Conservation (phyloP, 129 eudicot genomes). For the Deinandra increscens region DNA sequence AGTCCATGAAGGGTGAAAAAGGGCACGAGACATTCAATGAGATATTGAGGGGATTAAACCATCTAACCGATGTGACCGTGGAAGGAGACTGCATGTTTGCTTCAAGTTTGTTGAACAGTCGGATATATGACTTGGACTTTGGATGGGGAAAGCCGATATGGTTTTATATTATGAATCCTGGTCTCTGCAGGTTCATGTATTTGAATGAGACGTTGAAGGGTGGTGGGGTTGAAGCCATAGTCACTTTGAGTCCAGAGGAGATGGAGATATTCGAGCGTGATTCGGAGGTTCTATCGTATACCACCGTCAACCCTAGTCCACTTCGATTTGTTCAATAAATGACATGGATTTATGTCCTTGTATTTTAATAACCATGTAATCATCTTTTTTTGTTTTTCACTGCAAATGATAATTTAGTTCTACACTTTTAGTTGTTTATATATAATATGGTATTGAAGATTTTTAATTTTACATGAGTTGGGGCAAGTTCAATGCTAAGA, state of each 20-base stretch:
- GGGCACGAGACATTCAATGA: slow-evolving; percentile 5
- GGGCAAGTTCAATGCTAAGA: too few species aligned
- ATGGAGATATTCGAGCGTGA: too few species aligned
- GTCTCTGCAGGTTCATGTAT: neutral
- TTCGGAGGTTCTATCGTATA: neutral
- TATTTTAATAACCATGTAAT: too few species aligned
- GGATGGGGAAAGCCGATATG: slow-evolving; percentile 38
- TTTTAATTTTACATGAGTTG: too few species aligned
- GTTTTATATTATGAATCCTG: slow-evolving; percentile 16
- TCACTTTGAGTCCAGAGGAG: slow-evolving; percentile 10
- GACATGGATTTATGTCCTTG: too few species aligned
- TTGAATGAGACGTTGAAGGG: slow-evolving; percentile 12
- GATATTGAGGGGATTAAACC: neutral
- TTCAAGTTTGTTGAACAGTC: neutral
- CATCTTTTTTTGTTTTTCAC: too few species aligned
- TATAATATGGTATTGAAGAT: too few species aligned
- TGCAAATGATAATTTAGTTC: too few species aligned
- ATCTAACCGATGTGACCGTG: neutral
- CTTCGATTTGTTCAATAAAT: slow-evolving; percentile 1
- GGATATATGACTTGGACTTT: slow-evolving; percentile 13
- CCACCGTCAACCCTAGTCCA: slow-evolving; percentile 22
- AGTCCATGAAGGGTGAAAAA: slow-evolving; percentile 10
- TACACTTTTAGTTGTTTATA: too few species aligned
- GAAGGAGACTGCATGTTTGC: neutral
- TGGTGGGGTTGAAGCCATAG: slow-evolving; percentile 25